phyloP scores from a whole-genome alignment of 2,329 filamentous ascomycete genomes.

The Fusarium oligoseptatum region DNA sequence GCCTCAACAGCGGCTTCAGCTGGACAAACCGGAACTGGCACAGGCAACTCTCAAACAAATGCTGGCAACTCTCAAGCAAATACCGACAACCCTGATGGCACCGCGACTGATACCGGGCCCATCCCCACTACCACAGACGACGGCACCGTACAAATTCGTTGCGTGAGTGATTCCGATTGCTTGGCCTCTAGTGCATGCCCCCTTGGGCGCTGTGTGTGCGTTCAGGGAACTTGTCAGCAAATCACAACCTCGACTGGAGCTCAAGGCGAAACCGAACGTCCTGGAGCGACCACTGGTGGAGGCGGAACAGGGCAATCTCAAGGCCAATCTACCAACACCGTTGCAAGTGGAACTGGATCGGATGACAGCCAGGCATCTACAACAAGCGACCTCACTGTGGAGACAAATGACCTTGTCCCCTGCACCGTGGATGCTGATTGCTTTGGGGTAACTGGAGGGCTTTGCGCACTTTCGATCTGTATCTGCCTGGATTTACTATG shows the following conservation, averaged over 20 bases:
- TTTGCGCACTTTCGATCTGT: conserved; percentile 8
- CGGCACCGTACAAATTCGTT: not conserved
- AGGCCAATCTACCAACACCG: not conserved
- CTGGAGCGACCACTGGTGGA: not conserved
- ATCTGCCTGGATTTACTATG: conserved; percentile 13
- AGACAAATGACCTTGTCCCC: not conserved
- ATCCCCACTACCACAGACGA: not conserved
- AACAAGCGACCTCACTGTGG: not conserved
- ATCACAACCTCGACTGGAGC: not conserved
- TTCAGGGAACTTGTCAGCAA: not conserved
- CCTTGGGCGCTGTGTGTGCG: not conserved
- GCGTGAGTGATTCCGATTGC: not conserved
- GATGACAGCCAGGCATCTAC: conserved; percentile 8
- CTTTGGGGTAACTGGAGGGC: not conserved
- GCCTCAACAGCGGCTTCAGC: not conserved
- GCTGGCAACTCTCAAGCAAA: not conserved
- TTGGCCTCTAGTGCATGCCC: not conserved
- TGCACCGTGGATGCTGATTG: conserved; percentile 16
- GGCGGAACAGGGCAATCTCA: not conserved
- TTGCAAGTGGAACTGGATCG: not conserved
- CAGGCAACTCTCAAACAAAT: not conserved
- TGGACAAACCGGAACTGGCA: not conserved
- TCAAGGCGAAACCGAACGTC: not conserved
- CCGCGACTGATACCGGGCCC: not conserved
- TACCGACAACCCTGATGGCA: not conserved